Conservation (phyloP, 441 rosid genomes). For the Brassica hybrid region DNA sequence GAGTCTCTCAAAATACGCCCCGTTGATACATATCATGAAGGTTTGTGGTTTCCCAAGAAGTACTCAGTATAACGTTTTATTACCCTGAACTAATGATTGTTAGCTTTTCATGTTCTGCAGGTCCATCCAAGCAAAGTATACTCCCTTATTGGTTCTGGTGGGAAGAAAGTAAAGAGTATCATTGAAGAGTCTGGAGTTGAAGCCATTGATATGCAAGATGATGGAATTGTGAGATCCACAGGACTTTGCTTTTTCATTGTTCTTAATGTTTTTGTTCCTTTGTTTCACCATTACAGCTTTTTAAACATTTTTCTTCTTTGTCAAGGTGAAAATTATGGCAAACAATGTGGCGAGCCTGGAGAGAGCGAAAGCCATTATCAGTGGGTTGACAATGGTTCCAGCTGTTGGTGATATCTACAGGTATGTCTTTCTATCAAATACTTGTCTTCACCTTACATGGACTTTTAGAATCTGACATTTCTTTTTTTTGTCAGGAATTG, state of each 20-base stretch:
- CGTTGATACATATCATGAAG: conserved; percentile 90
- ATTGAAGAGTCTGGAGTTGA: conserved; percentile 98
- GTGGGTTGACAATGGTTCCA: conserved; percentile 87
- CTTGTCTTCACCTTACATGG: conserved; percentile 5
- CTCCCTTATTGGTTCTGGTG: conserved; percentile 93
- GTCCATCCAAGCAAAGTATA: conserved; percentile 83
- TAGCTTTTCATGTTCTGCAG: conserved; percentile 49
- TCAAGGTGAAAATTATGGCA: conserved; percentile 91
- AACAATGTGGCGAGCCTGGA: conserved; percentile 83
- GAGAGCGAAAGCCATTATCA: conserved; percentile 79
- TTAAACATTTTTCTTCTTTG: conserved; percentile 23
- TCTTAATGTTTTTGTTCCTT: not conserved
- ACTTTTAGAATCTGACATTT: conserved; percentile 30
- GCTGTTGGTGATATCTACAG: conserved; percentile 85
- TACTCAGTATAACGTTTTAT: conserved; percentile 23
- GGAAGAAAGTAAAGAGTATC: conserved; percentile 96
- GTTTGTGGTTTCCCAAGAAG: conserved; percentile 50
- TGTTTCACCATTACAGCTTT: conserved; percentile 32
- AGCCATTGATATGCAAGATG: conserved; percentile 85
- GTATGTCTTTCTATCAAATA: conserved; percentile 41
- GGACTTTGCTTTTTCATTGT: conserved; percentile 14
- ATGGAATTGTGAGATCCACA: conserved; percentile 78
- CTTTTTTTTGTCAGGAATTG: conserved; percentile 69
- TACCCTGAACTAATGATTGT: conserved; percentile 29
- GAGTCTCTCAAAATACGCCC: conserved; percentile 82